These are phyloP conservation scores for Colletotrichum eremochloae DNA, from an alignment of 2,329 filamentous ascomycete genomes.

Conservation along the genomic window DNA sequence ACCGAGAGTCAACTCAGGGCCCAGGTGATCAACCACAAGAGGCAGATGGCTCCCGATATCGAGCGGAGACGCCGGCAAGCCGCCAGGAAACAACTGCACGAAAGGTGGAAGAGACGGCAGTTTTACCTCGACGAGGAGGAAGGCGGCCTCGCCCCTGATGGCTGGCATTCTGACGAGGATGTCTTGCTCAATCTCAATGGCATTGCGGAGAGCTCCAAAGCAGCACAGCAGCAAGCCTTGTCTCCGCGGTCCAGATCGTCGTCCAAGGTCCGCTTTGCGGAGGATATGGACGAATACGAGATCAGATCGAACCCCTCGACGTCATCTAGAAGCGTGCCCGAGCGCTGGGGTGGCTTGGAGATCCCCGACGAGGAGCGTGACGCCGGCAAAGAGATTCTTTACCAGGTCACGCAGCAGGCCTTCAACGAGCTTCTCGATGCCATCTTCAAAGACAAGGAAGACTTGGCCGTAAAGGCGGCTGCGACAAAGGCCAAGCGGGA, in stretches of 20 bases:
- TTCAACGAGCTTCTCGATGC: slow-evolving; percentile 93
- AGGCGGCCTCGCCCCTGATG: slow-evolving; percentile 73
- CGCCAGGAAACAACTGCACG: slow-evolving; percentile 69
- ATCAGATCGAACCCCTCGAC: slow-evolving; percentile 79
- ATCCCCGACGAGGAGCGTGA: slow-evolving; percentile 86
- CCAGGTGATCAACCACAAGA: slow-evolving; percentile 52
- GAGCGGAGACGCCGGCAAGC: slow-evolving; percentile 55
- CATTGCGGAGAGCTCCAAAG: slow-evolving; percentile 59
- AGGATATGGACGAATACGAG: slow-evolving; percentile 78
- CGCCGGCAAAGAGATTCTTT: slow-evolving; percentile 88
- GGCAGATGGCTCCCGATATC: slow-evolving; percentile 53
- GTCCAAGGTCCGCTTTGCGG: slow-evolving; percentile 83
- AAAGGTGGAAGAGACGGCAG: slow-evolving; percentile 81
- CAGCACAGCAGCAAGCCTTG: slow-evolving; percentile 52
- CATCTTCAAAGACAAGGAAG: slow-evolving; percentile 86
- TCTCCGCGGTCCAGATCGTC: slow-evolving; percentile 77
- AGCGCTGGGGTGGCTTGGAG: slow-evolving; percentile 83
- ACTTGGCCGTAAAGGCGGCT: slow-evolving; percentile 77
- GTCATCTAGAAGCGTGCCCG: slow-evolving; percentile 78
- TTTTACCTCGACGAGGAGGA: slow-evolving; percentile 92
- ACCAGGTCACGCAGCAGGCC: slow-evolving; percentile 90
- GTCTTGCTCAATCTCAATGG: slow-evolving; percentile 58
- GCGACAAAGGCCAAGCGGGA: slow-evolving; percentile 73
- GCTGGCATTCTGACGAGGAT: slow-evolving; percentile 74
- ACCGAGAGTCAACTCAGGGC: slow-evolving; percentile 59